A percentile compares a stretch with the other conserved stretches of the same genome.
These are phyloP conservation scores for Aphanomyces invadans DNA, from an alignment of 352 stramenopile genomes.

Conservation along the genomic window DNA sequence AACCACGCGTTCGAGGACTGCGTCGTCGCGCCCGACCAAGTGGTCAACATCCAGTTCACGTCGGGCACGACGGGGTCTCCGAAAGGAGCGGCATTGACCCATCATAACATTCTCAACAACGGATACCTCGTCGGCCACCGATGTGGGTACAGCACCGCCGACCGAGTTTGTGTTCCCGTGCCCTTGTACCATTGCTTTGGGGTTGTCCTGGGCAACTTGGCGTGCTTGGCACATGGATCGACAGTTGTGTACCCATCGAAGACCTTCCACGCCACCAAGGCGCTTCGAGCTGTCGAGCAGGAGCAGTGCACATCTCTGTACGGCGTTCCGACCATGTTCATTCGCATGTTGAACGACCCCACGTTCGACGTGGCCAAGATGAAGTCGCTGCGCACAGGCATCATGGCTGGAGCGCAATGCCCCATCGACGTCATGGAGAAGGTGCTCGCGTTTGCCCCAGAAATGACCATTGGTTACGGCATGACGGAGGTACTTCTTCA, in stretches of 20 bases:
- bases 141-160: slow-evolving; percentile 18
- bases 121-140: slow-evolving; percentile 26
- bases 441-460: slow-evolving; percentile 18
- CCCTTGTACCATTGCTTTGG: slow-evolving; percentile 31
- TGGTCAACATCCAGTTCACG: slow-evolving; percentile 43
- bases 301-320: slow-evolving; percentile 27
- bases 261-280: slow-evolving; percentile 23
- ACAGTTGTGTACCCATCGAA: slow-evolving; percentile 26
- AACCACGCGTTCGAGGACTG: background rate
- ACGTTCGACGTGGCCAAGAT: slow-evolving; percentile 14
- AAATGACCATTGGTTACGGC: slow-evolving; percentile 30
- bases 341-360: slow-evolving; percentile 26
- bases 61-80: slow-evolving; percentile 67
- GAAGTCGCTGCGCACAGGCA: slow-evolving; percentile 25
- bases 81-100: slow-evolving; percentile 58
- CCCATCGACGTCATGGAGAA: slow-evolving; percentile 28
- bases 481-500: slow-evolving; percentile 25
- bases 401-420: slow-evolving; percentile 29
- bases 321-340: slow-evolving; percentile 31
- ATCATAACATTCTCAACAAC: slow-evolving; percentile 37
- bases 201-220: slow-evolving; percentile 28
- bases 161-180: slow-evolving; percentile 25
- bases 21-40: slow-evolving; percentile 18
- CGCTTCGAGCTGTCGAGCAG: slow-evolving; percentile 11
- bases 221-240: slow-evolving; percentile 23